phyloP scores from a whole-genome alignment of 306 rosid genomes.

The Vicia villosa region DNA sequence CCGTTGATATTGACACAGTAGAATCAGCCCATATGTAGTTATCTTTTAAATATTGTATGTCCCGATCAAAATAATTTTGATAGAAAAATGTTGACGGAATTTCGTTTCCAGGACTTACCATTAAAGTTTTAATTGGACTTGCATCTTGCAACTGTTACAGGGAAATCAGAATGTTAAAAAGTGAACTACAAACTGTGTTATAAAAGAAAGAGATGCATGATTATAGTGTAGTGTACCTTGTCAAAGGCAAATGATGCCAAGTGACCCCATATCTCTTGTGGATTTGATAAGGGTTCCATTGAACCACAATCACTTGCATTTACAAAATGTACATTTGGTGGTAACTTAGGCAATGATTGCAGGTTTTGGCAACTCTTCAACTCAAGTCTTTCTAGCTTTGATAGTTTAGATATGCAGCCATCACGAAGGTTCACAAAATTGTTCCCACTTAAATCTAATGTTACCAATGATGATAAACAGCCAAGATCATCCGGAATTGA shows the following conservation, averaged over 20 bases:
- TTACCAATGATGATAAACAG: conserved; percentile 30
- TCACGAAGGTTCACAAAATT: conserved; percentile 21
- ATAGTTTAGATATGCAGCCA: conserved; percentile 4
- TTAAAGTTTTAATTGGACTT: neutral
- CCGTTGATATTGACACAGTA: conserved; percentile 12
- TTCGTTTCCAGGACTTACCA: conserved; percentile 34
- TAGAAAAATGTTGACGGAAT: conserved; percentile 31
- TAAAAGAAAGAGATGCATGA: conserved; percentile 13
- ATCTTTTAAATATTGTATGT: conserved; percentile 25
- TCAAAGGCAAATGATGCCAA: conserved; percentile 28
- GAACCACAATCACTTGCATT: conserved; percentile 9
- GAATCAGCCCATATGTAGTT: conserved; percentile 34
- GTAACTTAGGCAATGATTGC: conserved; percentile 29
- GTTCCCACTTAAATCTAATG: conserved; percentile 28
- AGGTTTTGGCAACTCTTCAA: conserved; percentile 29
- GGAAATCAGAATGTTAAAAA: conserved; percentile 13
- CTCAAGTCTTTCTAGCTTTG: conserved; percentile 15
- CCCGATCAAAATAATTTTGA: conserved; percentile 15
- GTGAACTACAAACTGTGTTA: conserved; percentile 1
- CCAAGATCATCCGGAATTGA: conserved; percentile 36
- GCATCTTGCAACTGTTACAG: conserved; percentile 31
- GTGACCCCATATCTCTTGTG: conserved; percentile 30
- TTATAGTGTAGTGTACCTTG: conserved; percentile 18
- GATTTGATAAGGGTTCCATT: conserved; percentile 17
- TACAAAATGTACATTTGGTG: conserved; percentile 18